Evolutionary conservation across 768 basidiomycete genomes (phyloP), one percentile per base, ranked within the genome.

Genomic region (Tubosaeta brunneosetosa): DNA sequence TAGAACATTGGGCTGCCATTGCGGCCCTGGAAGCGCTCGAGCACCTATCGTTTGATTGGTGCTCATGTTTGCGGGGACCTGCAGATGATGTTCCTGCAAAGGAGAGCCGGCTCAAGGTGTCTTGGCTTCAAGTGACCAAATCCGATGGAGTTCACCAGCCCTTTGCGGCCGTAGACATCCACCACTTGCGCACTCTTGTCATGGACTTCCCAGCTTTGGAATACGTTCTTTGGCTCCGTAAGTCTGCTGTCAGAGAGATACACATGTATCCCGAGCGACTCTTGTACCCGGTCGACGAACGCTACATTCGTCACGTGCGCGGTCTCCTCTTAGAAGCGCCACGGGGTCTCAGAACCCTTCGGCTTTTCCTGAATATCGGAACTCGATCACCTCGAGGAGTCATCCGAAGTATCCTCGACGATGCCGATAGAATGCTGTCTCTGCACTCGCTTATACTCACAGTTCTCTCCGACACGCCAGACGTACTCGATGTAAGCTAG

Each of bases 1-100:
- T 13, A 2, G 45, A 50, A 0, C 47, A 66, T 40, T 64, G 66
- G 59, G 1, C 32, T 7, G 53, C 44, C 7, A 53, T 68, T 4
- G 42, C 44, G n/a, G 7, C 42, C 3, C 37, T 64, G 2, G 17
- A 16, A 4, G 42, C 27, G 17, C 66, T 68, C 41, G 48, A 64
- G 37, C 19, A 44, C 10, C 55, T 66, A 2, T 33, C 44, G 12
- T 68, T 68, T 26, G 0, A 33, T 0, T 0, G 0, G 1, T 61
- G 61, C 44, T 0, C 1, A 0, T 56, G 64, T 49, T 9, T 47
- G 17, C 16, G 6, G 1, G 48, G 38, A 9, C 44, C 49, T 12
- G 43, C 44, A 5, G 51, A 53, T 5, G 41, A 29, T 2, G 26
- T 26, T 6, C 42, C 36, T 2, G 46, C 19, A 5, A 22, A 46